Evolutionary conservation across 345 rosid species (phyloP), one percentile per base, ranked within the genome.

Genomic region (Eucalyptus dawsonii): DNA sequence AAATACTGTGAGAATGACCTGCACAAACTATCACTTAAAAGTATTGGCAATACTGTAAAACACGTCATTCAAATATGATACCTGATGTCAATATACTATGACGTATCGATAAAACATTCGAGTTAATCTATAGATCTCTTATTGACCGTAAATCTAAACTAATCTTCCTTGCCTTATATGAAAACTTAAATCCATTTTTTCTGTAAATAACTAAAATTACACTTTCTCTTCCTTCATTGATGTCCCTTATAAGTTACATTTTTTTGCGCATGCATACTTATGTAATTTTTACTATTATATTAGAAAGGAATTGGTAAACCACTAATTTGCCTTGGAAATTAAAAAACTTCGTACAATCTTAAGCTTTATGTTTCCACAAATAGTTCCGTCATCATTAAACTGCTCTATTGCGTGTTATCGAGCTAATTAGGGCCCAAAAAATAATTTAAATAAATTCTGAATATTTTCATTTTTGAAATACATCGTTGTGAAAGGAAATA

Each of bases 391-490:
- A 13, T 34, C 80, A 34, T 69, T 14, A 17, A 34, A 67, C 21
- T 14, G 40, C 11, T 67, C 76, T 0, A 62, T 0, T 29, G 4
- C 34, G 2, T 9, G 7, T 29, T 2, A 62, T 29, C 9, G 8
- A 62, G 69, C 31, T 27, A 27, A 62, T 60, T 60, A 3, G 31
- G 29, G 31, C 31, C 67, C n/a, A 27, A 27, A 60, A 60, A 11
- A 60, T 60, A 29, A 60, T 62, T 27, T 62, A 62, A 27, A 29
- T 62, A 29, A 6, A 62, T 27, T 62, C 34, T 34, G 2, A 6
- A 62, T 62, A 62, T 12, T 62, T 62, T 62, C 0, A 62, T 29
- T 29, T 11, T 27, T 62, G 6, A 62, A 29, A 62, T 29, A 62
- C 31, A 62, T 29, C 34, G 9, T 62, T 2, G 17, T 12, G 8